Evolutionary conservation across 352 stramenopile species (phyloP).

Genomic region (Phytophthora multivora): DNA sequence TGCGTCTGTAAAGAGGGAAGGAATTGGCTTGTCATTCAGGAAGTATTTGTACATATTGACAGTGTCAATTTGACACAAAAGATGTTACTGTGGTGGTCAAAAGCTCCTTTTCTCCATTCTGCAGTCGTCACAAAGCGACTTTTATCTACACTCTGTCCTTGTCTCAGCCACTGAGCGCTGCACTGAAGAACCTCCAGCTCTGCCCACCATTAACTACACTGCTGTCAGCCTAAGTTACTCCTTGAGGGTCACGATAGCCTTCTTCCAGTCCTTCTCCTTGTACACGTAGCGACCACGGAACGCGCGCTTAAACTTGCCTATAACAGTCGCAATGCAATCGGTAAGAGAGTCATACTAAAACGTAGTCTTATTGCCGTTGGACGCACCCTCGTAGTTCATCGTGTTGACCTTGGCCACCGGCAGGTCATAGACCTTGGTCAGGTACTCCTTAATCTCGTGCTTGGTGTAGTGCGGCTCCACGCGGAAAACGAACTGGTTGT

Average conservation of each 20-base stretch:
- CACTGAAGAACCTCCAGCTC: not conserved
- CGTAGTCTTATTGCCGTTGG: not conserved
- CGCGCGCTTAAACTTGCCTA: slow-evolving; percentile 91
- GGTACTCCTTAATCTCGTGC: slow-evolving; percentile 97
- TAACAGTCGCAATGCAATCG: slow-evolving; percentile 5
- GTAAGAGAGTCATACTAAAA: too few relatives aligned
- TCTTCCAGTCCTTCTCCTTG: slow-evolving; percentile 94
- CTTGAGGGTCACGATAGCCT: slow-evolving; percentile 91
- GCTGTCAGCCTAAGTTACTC: slow-evolving; percentile 44
- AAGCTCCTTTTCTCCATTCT: slow-evolving; percentile 18
- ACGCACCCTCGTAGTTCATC: slow-evolving; percentile 93
- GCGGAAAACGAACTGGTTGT: slow-evolving; percentile 92
- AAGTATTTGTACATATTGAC: not conserved
- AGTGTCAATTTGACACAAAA: too few relatives aligned
- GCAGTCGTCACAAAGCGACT: slow-evolving; percentile 7
- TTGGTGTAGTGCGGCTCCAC: slow-evolving; percentile 96
- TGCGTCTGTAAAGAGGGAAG: slow-evolving; percentile 12
- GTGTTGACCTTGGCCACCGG: slow-evolving; percentile 95
- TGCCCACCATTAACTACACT: slow-evolving; percentile 10
- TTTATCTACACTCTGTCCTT: slow-evolving; percentile 13
- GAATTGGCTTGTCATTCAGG: not conserved
- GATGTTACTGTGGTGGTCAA: slow-evolving; percentile 3
- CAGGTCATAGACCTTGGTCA: slow-evolving; percentile 96
- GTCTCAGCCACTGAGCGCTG: not conserved
- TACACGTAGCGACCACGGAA: slow-evolving; percentile 86